Percentiles rank a stretch among this genome's conserved stretches.
Evolutionary conservation across 495 filamentous ascomycete species (phyloP).

Genomic region (Tuber aestivum): DNA sequence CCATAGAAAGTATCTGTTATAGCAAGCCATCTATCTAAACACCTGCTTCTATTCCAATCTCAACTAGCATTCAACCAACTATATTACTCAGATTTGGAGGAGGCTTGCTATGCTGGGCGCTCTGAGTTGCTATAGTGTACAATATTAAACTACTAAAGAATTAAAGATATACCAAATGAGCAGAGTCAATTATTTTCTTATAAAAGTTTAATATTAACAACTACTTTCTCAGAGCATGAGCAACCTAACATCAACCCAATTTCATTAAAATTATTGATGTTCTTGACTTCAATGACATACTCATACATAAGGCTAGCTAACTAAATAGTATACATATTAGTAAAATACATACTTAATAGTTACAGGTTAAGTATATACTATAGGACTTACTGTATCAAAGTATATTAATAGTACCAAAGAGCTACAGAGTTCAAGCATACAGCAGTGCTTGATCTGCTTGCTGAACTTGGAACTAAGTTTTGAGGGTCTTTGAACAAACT

Average conservation of each 20-base stretch:
- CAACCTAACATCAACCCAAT: not conserved
- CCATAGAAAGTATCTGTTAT: no score
- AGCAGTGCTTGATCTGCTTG: no score
- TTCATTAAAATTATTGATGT: not conserved
- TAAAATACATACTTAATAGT: not conserved
- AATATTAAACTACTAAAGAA: not conserved
- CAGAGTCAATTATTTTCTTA: not conserved
- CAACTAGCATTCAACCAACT: no score
- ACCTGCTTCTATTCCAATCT: no score
- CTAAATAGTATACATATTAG: no score
- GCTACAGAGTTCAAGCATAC: no score
- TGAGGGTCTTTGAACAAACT: no score
- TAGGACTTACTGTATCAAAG: not conserved
- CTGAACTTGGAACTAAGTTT: no score
- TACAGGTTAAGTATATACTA: not conserved
- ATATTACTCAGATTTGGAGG: no score
- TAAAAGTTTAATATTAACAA: not conserved
- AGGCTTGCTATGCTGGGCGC: no score
- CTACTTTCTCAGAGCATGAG: not conserved
- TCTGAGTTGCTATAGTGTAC: no score
- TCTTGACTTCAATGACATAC: not conserved
- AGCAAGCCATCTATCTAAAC: no score
- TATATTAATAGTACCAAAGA: not conserved
- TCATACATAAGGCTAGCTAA: not conserved
- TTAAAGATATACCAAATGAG: not conserved